These are phyloP conservation scores for Alternaria panax DNA, from an alignment of 2,329 filamentous ascomycete species.

Conservation along the genomic window DNA sequence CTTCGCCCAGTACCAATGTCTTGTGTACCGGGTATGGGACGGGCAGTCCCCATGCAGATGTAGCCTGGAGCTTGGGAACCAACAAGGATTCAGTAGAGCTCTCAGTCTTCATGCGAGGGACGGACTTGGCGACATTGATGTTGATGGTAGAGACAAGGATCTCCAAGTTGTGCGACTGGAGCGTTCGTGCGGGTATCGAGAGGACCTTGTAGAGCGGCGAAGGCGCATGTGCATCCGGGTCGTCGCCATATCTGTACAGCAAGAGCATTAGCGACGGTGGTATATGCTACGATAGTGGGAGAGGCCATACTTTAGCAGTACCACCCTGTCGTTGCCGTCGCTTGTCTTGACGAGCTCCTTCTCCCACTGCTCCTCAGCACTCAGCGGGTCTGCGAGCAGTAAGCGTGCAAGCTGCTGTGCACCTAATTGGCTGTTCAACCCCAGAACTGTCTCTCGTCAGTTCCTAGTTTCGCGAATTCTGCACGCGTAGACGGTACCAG, in stretches of 20 bases:
- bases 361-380: constrained; percentile 54
- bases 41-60: constrained; percentile 68
- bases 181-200: constrained; percentile 66
- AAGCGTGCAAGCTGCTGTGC: constrained; percentile 73
- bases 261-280: constrained; percentile 20
- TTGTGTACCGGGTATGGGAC: constrained; percentile 86
- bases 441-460: constrained; percentile 55
- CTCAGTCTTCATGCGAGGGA: constrained; percentile 37
- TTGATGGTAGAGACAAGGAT: constrained; percentile 64
- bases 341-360: constrained; percentile 45
- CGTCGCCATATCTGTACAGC: constrained; percentile 61
- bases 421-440: constrained; percentile 58
- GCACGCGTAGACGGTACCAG: constrained; percentile 52
- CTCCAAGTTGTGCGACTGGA: constrained; percentile 70
- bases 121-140: constrained; percentile 50
- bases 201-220: constrained; percentile 67
- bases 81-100: constrained; percentile 71
- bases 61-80: constrained; percentile 75
- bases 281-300: background rate
- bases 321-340: constrained; percentile 44
- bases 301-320: constrained; percentile 52
- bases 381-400: constrained; percentile 57
- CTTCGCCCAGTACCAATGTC: constrained; percentile 75
- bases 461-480: background rate
- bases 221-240: constrained; percentile 54